Evolutionary conservation across 2,329 filamentous ascomycete genomes (phyloP).

Genomic region (Fusarium sp.): DNA sequence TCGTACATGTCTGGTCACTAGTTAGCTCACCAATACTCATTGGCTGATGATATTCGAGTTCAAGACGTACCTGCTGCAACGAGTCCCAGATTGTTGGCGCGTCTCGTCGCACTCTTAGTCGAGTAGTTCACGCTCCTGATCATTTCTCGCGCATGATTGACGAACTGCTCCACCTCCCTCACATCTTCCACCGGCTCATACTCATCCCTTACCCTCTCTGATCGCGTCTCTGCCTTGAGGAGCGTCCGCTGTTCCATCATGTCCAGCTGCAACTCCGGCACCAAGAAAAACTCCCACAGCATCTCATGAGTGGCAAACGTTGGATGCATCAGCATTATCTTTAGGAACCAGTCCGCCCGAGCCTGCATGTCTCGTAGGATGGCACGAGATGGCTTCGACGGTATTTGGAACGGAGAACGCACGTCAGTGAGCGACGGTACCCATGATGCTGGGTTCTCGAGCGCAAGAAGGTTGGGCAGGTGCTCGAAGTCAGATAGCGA

Average conservation of each 20-base stretch:
- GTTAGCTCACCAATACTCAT: conserved; percentile 45
- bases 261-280: conserved; percentile 89
- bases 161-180: conserved; percentile 90
- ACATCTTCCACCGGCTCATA: conserved; percentile 85
- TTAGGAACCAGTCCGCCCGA: conserved; percentile 86
- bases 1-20: conserved; percentile 72
- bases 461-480: conserved; percentile 80
- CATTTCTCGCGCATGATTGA: conserved; percentile 89
- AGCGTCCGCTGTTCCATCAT: conserved; percentile 91
- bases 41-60: background rate
- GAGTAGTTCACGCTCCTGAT: conserved; percentile 86
- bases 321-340: conserved; percentile 85
- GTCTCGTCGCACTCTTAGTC: conserved; percentile 82
- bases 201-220: conserved; percentile 89
- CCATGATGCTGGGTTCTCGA: conserved; percentile 96
- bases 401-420: conserved; percentile 90
- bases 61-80: conserved; percentile 65
- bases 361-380: conserved; percentile 89
- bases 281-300: conserved; percentile 98
- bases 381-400: conserved; percentile 88
- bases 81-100: conserved; percentile 78
- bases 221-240: conserved; percentile 83
- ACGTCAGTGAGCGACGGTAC: conserved; percentile 81
- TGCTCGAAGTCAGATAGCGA: conserved; percentile 92
- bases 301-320: conserved; percentile 97